These are phyloP conservation scores for Globisporangium abappressorium DNA, from an alignment of 352 stramenopile species.

Conservation along the genomic window DNA sequence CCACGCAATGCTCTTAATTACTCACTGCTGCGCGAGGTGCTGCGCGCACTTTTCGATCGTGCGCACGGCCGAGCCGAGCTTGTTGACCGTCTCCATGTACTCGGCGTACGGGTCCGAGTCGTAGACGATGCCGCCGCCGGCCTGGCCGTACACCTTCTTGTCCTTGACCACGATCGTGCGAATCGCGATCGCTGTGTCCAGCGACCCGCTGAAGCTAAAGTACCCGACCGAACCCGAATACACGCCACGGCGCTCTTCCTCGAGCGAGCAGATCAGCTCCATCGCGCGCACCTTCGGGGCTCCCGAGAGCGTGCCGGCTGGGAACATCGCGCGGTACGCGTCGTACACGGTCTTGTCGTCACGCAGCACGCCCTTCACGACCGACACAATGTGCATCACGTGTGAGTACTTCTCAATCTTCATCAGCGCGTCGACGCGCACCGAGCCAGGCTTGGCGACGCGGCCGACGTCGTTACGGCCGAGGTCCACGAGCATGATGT, in stretches of 20 bases:
- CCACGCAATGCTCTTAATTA: not conserved
- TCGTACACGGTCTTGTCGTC: conserved; percentile 85
- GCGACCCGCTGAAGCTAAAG: conserved; percentile 82
- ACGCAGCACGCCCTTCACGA: conserved; percentile 81
- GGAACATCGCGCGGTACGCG: conserved; percentile 88
- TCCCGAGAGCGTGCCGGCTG: conserved; percentile 83
- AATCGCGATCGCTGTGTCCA: conserved; percentile 89
- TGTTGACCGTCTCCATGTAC: conserved; percentile 90
- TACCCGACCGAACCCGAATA: conserved; percentile 88
- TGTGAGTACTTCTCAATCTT: conserved; percentile 92
- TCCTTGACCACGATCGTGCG: conserved; percentile 85
- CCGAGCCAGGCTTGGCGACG: conserved; percentile 75
- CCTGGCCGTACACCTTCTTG: conserved; percentile 78
- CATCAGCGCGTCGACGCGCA: conserved; percentile 86
- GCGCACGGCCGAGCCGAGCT: conserved; percentile 78
- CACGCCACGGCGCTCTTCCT: conserved; percentile 77
- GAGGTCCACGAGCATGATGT: conserved; percentile 92
- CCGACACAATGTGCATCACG: conserved; percentile 91
- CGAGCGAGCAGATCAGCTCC: conserved; percentile 85
- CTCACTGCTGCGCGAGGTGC: conserved; percentile 30
- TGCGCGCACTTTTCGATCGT: conserved; percentile 79
- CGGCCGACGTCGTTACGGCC: conserved; percentile 89
- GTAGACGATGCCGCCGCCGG: conserved; percentile 86
- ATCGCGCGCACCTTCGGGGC: conserved; percentile 89
- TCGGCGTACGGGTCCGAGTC: conserved; percentile 85